Evolutionary conservation across 75 land plant genomes (phyloP).

Genomic region (Pinus tabuliformis): DNA sequence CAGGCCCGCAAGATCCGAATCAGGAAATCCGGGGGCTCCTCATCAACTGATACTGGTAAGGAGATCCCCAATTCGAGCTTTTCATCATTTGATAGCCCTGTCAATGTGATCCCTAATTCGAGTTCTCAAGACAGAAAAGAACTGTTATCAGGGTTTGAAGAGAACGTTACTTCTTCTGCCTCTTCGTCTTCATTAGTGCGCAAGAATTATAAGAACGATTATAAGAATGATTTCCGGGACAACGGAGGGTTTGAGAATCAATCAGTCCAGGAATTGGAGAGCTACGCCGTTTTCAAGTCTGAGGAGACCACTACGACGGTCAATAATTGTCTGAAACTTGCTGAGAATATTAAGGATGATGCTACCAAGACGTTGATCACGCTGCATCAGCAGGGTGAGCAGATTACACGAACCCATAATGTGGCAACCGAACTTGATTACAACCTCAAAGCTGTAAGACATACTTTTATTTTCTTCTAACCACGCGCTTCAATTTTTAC

Average conservation of each 20-base stretch:
- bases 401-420: constrained; percentile 56
- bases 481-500: too few relatives aligned
- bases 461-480: neutral
- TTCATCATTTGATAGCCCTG: neutral
- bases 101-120: neutral
- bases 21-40: neutral
- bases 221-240: constrained; percentile 11
- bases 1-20: constrained; percentile 7
- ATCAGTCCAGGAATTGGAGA: constrained; percentile 51
- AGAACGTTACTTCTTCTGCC: neutral
- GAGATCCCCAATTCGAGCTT: neutral
- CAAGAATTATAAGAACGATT: neutral
- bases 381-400: constrained; percentile 68
- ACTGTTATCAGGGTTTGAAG: neutral
- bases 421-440: constrained; percentile 46
- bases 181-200: neutral
- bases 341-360: constrained; percentile 62
- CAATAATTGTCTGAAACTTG: constrained; percentile 43
- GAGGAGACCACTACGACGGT: constrained; percentile 51
- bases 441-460: constrained; percentile 43
- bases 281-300: constrained; percentile 46
- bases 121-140: neutral
- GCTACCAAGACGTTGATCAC: constrained; percentile 40
- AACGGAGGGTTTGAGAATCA: constrained; percentile 41
- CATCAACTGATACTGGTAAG: neutral